Conservation (phyloP, 495 filamentous ascomycete genomes). For the Penicillium herquei region DNA sequence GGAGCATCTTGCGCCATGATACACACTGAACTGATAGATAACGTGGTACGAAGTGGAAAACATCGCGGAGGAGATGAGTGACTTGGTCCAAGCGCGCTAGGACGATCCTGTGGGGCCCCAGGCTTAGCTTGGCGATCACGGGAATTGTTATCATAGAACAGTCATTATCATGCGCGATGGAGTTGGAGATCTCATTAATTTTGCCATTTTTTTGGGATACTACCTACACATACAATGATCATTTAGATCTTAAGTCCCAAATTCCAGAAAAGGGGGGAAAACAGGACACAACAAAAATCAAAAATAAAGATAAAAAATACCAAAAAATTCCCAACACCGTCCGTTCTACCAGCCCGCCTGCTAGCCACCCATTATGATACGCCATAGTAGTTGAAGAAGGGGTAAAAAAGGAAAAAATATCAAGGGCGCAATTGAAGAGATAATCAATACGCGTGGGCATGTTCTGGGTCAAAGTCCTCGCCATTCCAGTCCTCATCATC, state of each 20-base stretch:
- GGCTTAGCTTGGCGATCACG: conserved; percentile 25
- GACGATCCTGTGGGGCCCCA: conserved; percentile 26
- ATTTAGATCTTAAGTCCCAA: not conserved
- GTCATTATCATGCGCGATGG: too few species aligned
- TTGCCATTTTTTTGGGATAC: too few species aligned
- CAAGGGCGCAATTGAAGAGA: not conserved
- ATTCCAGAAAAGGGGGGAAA: not conserved
- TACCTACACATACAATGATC: not conserved
- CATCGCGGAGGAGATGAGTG: conserved; percentile 4
- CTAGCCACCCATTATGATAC: not conserved
- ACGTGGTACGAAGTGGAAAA: conserved; percentile 2
- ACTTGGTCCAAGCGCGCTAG: conserved; percentile 7
- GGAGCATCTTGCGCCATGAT: conserved; percentile 40
- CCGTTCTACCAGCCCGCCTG: not conserved
- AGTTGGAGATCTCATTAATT: too few species aligned
- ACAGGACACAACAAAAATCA: too few species aligned
- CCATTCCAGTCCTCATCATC: conserved; percentile 82
- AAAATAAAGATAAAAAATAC: not conserved
- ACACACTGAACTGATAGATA: not conserved
- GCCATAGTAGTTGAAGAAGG: not conserved
- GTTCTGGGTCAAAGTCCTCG: conserved; percentile 25
- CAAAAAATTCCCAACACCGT: not conserved
- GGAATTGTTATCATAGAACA: not conserved
- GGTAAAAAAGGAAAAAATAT: not conserved
- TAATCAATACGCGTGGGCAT: conserved; percentile 29